Evolutionary conservation across 2,329 filamentous ascomycete species (phyloP).

Genomic region (Achaetomium macrosporum): DNA sequence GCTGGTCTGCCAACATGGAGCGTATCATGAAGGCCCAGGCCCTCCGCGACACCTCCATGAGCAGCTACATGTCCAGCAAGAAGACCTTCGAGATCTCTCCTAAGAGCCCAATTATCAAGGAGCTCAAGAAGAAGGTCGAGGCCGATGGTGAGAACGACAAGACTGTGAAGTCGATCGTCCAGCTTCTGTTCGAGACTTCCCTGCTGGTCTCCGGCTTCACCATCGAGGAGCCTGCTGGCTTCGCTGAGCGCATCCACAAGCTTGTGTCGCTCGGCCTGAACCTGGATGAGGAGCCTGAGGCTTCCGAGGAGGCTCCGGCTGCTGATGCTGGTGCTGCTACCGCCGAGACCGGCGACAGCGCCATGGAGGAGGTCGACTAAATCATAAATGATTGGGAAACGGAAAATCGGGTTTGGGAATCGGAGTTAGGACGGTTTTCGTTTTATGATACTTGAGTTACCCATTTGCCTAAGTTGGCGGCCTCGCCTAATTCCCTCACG

Average conservation of each 20-base stretch:
- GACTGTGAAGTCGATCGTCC: slow-evolving; percentile 98
- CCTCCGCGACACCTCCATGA: slow-evolving; percentile 99
- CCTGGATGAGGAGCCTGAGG: slow-evolving; percentile 89
- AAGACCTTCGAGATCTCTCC: slow-evolving; percentile 99
- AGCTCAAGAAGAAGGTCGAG: slow-evolving; percentile 99
- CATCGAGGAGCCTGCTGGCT: slow-evolving; percentile 96
- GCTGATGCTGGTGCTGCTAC: slow-evolving; percentile 52
- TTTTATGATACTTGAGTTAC: slow-evolving; percentile 27
- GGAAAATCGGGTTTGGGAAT: slow-evolving; percentile 36
- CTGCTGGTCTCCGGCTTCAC: slow-evolving; percentile 98
- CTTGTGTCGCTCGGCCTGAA: slow-evolving; percentile 96
- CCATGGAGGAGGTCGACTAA: slow-evolving; percentile 99
- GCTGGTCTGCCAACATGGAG: slow-evolving; percentile 99
- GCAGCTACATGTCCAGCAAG: slow-evolving; percentile 99
- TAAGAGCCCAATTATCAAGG: slow-evolving; percentile 94
- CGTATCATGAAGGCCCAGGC: slow-evolving; percentile 99
- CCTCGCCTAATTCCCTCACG: slow-evolving; percentile 17
- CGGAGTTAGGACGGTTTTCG: slow-evolving; percentile 34
- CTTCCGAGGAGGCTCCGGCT: slow-evolving; percentile 52
- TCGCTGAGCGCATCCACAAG: slow-evolving; percentile 99
- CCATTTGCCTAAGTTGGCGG: slow-evolving; percentile 21
- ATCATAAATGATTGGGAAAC: slow-evolving; percentile 30
- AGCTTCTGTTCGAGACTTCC: slow-evolving; percentile 97
- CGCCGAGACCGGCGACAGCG: slow-evolving; percentile 71
- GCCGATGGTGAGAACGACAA: slow-evolving; percentile 95